Conservation (phyloP, 768 basidiomycete species). For the Tylopilus rubrobrunneus region DNA sequence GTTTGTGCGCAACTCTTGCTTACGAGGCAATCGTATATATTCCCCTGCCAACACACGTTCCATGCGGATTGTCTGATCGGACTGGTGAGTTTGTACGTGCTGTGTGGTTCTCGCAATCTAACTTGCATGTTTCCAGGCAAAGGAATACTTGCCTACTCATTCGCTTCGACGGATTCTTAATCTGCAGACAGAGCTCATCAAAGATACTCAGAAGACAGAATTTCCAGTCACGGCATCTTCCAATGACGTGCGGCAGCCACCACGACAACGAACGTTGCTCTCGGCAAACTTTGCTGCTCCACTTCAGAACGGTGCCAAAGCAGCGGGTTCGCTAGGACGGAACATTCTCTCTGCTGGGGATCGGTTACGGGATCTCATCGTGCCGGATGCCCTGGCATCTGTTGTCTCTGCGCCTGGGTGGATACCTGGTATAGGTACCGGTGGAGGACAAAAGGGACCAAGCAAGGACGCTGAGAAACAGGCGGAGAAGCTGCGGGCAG, state of each 20-base stretch:
- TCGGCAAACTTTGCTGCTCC: conserved; percentile 69
- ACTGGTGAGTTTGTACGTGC: conserved; percentile 55
- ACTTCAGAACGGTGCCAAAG: conserved; percentile 59
- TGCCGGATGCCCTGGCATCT: conserved; percentile 88
- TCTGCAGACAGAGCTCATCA: conserved; percentile 81
- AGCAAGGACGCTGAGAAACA: conserved; percentile 54
- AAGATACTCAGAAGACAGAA: conserved; percentile 39
- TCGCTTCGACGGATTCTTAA: conserved; percentile 81
- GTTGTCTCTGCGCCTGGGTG: conserved; percentile 76
- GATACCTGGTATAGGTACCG: conserved; percentile 64
- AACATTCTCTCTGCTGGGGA: conserved; percentile 89
- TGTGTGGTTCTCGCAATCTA: neutral
- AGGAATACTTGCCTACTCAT: conserved; percentile 82
- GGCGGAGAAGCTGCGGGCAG: conserved; percentile 68
- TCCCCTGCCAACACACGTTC: conserved; percentile 97
- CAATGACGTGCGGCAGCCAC: conserved; percentile 40
- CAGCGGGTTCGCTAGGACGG: conserved; percentile 65
- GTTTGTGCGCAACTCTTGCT: conserved; percentile 73
- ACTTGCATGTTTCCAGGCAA: conserved; percentile 55
- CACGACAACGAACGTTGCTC: conserved; percentile 60
- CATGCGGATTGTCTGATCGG: conserved; percentile 97
- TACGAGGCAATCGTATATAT: conserved; percentile 94
- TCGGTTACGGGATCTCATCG: conserved; percentile 82
- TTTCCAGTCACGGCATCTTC: conserved; percentile 33
- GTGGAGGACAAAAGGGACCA: conserved; percentile 42